phyloP scores from a whole-genome alignment of 2,329 filamentous ascomycete species.

The Hysterium pulicare region DNA sequence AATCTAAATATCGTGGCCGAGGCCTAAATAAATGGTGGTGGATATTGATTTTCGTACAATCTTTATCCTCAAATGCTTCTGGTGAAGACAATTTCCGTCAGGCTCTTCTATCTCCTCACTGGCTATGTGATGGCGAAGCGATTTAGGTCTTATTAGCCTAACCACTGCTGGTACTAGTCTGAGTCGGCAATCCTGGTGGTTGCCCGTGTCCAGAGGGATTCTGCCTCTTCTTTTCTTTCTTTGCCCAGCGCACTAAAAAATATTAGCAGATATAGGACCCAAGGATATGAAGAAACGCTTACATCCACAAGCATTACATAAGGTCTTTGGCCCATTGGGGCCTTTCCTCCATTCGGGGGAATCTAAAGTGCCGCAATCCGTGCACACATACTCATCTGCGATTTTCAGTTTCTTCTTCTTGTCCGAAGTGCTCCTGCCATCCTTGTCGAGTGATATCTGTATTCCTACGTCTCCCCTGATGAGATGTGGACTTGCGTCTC shows the following conservation, averaged over 20 bases:
- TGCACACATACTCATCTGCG: constrained; percentile 86
- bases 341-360: constrained; percentile 96
- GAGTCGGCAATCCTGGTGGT: constrained; percentile 6
- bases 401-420: constrained; percentile 84
- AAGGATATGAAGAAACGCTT: constrained; percentile 27
- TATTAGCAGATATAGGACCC: constrained; percentile 10
- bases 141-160: too few relatives aligned
- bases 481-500: constrained; percentile 73
- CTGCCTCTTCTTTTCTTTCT: constrained; percentile 72
- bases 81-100: too few relatives aligned
- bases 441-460: constrained; percentile 75
- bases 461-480: constrained; percentile 85
- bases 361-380: constrained; percentile 90
- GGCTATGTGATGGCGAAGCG: too few relatives aligned
- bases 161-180: constrained; percentile 8
- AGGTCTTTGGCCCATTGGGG: constrained; percentile 84
- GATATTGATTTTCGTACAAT: too few relatives aligned
- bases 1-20: too few relatives aligned
- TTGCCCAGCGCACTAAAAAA: constrained; percentile 54
- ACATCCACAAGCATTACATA: constrained; percentile 95
- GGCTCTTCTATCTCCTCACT: too few relatives aligned
- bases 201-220: constrained; percentile 1
- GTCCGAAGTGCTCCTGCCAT: constrained; percentile 64
- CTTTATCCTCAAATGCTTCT: too few relatives aligned
- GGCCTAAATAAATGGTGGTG: too few relatives aligned